Base-by-base conservation (phyloP, 148 eudicot species). In the Oxyria digyna region DNA sequence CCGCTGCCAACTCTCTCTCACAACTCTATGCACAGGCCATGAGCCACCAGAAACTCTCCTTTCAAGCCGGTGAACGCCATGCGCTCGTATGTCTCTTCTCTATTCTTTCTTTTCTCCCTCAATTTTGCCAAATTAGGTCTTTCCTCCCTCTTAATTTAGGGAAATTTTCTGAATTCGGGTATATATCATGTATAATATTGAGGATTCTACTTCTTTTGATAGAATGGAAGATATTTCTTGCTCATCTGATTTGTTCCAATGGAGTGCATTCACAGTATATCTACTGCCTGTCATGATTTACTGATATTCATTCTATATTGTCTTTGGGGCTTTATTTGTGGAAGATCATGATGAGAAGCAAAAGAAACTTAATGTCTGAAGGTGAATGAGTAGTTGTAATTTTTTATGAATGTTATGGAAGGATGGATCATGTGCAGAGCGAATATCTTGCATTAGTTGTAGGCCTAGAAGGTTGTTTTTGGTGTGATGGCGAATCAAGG, bases 11-110 rank as follows among this genome's bases (percentile, higher is more conserved):
- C 62, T 86, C 91, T 6, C 79, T 91, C 6, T 88, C 97, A 1
- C 97, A 91, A 82, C 89, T 91, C 52, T 91, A 91, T 45, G 75
- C 95, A 1, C 97, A 91, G 74, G 89, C 95, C 49, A 84, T 86
- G 85, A 81, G 79, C 74, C 95, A 91, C 12, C 95, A 91, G 64
- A 83, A 85, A 41, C 76, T 82, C 50, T 76, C 93, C 14, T 84
- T 89, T 68, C 86, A 80, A 55, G 81, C 91, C 72, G 96, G 96
- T 55, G 91, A 89, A 78, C 91, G 91, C 20, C 85, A 83, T 68
- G 91, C 79, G 11, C 67, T 79, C 83, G 96, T 89, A 80, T n/a
- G 43, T 27, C 10, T 50, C 41, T 10, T 0, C 4, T 40, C 27
- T 64, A 43, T 14, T 42, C 52, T 24, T 40, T 65, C 9, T 21